Base-by-base conservation (phyloP, 768 basidiomycete species). In the Boletellus ananiceps region DNA sequence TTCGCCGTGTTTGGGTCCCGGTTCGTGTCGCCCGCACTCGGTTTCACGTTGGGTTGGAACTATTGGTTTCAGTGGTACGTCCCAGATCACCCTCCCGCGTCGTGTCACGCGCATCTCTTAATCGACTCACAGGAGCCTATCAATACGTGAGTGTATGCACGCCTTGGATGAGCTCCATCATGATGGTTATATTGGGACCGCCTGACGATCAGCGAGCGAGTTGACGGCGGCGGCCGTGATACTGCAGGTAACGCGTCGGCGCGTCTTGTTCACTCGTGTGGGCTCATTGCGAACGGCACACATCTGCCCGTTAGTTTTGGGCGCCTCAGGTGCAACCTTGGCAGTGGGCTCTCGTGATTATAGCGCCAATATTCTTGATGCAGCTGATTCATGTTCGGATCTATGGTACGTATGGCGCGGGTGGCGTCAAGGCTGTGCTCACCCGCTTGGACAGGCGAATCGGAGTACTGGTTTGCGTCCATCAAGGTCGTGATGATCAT, bases 401-500 rank as follows among this genome's bases (percentile, higher is more conserved):
- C 3, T 82, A 80, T 49, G 79, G 79, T 77, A 40, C 57, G n/a
- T n/a, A 29, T 12, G 49, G 9, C 21, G 25, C 18, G 29, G 5
- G 29, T 29, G 29, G 8, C 29, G 5, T 9, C 23, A 7, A 25
- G 23, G 23, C 23, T 4, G 4, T 29, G 29, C 29, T 29, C 29
- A 51, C 40, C 32, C 32, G 12, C 44, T 12, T 46, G 14, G 31
- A 31, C 36, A 78, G 80, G 79, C 39, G 82, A 83, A 70, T 76
- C 78, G 0, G 80, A 79, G 56, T 81, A 80, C 64, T 83, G 81
- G 81, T 73, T 79, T 45, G 79, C 83, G 8, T 72, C 78, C 56
- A 74, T 86, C 58, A 85, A 86, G 65, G 78, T 86, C 19, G 42
- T 78, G 39, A 75, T 83, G 69, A 78, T 84, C 38, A 54, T 82